These are phyloP conservation scores for Datura wrightii DNA, from an alignment of 257 asterid genomes.

Conservation along the genomic window DNA sequence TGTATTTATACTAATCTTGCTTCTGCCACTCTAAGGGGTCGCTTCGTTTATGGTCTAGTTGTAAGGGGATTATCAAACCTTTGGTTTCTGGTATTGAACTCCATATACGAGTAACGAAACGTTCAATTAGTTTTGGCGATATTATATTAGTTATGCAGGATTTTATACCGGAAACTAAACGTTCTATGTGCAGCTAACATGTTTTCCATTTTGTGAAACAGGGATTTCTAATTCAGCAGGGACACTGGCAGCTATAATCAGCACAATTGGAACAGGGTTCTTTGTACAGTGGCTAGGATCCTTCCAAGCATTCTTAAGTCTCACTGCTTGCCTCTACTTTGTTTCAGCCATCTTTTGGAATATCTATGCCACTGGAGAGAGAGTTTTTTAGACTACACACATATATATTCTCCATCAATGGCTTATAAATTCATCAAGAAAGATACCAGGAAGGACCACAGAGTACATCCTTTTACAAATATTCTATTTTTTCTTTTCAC, in stretches of 20 bases:
- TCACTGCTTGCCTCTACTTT: conserved; percentile 91
- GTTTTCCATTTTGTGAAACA: conserved; percentile 31
- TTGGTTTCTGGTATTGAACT: neutral
- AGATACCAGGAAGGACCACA: neutral
- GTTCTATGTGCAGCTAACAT: neutral
- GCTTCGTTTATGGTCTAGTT: neutral
- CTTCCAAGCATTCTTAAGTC: conserved; percentile 82
- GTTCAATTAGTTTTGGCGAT: neutral
- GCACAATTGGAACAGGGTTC: conserved; percentile 88
- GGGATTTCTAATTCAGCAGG: conserved; percentile 97
- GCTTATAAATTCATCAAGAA: neutral
- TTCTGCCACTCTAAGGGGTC: neutral
- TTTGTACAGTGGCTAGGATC: conserved; percentile 96
- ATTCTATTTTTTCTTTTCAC: conserved; percentile 31
- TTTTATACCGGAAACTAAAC: neutral
- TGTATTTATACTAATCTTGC: neutral
- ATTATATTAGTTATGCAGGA: neutral
- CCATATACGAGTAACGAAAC: neutral
- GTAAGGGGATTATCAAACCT: neutral
- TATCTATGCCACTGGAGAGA: conserved; percentile 84
- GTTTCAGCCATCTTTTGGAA: conserved; percentile 81
- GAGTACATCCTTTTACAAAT: conserved; percentile 13
- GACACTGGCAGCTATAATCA: conserved; percentile 86
- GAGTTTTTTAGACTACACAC: conserved; percentile 62
- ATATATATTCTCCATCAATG: neutral